Evolutionary conservation across 2,329 filamentous ascomycete species (phyloP).

Genomic region (Xylaria sp.): DNA sequence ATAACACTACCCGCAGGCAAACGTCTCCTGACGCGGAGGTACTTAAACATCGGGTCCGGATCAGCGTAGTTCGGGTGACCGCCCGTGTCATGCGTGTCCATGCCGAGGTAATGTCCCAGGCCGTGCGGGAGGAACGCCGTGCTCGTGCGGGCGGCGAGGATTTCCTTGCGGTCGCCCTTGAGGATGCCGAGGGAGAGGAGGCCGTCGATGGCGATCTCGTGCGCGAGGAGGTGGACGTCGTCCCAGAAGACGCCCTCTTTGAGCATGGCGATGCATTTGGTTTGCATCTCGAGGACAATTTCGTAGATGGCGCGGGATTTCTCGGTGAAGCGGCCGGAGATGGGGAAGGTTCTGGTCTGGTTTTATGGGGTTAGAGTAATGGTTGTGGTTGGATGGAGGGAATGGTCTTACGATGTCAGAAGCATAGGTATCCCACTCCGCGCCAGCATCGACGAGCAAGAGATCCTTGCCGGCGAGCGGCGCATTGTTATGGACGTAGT

Average conservation of each 20-base stretch:
- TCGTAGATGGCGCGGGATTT: conserved; percentile 73
- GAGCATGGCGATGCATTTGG: conserved; percentile 66
- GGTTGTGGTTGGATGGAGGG: background rate
- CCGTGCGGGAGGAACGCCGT: conserved; percentile 90
- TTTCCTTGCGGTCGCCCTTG: conserved; percentile 60
- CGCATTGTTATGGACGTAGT: conserved; percentile 78
- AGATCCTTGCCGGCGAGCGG: conserved; percentile 67
- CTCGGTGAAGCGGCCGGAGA: conserved; percentile 63
- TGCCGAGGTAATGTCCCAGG: conserved; percentile 82
- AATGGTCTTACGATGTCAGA: conserved; percentile 52
- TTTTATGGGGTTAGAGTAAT: conserved; percentile 33
- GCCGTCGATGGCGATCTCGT: conserved; percentile 76
- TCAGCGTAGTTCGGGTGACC: conserved; percentile 75
- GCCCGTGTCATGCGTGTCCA: conserved; percentile 87
- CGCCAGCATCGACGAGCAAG: conserved; percentile 78
- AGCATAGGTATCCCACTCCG: conserved; percentile 68
- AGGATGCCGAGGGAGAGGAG: conserved; percentile 72
- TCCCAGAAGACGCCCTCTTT: conserved; percentile 75
- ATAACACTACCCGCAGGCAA: conserved; percentile 78
- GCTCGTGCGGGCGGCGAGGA: conserved; percentile 73
- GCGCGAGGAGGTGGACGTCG: conserved; percentile 72
- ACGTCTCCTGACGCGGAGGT: conserved; percentile 70
- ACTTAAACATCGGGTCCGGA: conserved; percentile 77
- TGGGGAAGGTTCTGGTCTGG: conserved; percentile 76
- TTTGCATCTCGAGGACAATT: conserved; percentile 83